Evolutionary conservation across 2,329 filamentous ascomycete genomes (phyloP).

Genomic region (Talaromyces sp.): DNA sequence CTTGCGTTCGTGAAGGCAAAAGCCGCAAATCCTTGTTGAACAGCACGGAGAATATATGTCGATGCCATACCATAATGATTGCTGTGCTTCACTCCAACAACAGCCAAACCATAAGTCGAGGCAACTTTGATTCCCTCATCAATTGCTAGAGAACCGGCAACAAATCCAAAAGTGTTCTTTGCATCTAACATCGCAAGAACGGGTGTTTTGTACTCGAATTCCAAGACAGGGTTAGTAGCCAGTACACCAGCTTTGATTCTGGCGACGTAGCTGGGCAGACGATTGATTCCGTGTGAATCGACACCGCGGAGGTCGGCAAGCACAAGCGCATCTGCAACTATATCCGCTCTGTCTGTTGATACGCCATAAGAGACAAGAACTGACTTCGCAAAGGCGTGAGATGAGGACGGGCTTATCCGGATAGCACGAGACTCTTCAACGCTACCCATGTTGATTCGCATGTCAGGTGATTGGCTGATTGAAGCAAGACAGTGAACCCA

Average conservation of each 20-base stretch:
- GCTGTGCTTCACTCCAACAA: conserved; percentile 70
- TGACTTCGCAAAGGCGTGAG: not conserved
- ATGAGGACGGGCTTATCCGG: not conserved
- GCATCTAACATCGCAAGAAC: conserved; percentile 67
- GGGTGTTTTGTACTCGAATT: conserved; percentile 51
- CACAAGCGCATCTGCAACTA: conserved; percentile 65
- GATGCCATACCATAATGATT: conserved; percentile 84
- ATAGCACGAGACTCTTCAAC: not conserved
- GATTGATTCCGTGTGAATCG: conserved; percentile 75
- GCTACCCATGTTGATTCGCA: not conserved
- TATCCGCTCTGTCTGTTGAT: conserved; percentile 54
- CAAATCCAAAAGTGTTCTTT: conserved; percentile 71
- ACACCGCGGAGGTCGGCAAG: conserved; percentile 74
- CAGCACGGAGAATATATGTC: conserved; percentile 72
- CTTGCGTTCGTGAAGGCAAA: conserved; percentile 69
- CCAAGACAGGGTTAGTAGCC: conserved; percentile 18
- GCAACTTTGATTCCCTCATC: conserved; percentile 64
- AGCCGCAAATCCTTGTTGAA: conserved; percentile 68
- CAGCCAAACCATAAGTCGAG: conserved; percentile 63
- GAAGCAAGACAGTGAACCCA: not conserved
- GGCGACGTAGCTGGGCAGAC: conserved; percentile 72
- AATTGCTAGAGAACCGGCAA: conserved; percentile 67
- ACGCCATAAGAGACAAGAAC: conserved; percentile 50
- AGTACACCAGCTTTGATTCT: conserved; percentile 69
- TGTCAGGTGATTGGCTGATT: not conserved